These are phyloP conservation scores for Cyathus striatus DNA, from an alignment of 768 basidiomycete species.

Conservation along the genomic window DNA sequence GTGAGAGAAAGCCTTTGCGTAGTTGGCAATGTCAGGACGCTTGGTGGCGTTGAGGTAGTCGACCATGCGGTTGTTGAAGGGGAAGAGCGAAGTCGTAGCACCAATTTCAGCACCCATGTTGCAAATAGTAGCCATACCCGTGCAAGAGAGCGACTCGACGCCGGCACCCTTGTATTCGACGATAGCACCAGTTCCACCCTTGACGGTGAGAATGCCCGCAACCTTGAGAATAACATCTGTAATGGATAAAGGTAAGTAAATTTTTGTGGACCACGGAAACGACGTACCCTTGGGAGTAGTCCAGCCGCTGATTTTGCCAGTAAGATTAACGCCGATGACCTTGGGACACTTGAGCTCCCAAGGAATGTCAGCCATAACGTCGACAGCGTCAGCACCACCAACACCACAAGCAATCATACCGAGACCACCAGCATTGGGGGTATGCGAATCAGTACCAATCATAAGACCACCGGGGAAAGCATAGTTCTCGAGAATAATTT, in stretches of 20 bases:
- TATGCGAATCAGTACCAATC: slow-evolving; percentile 99
- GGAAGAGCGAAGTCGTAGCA: slow-evolving; percentile 98
- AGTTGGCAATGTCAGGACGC: slow-evolving; percentile 80
- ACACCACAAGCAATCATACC: slow-evolving; percentile 99
- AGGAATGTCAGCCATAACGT: slow-evolving; percentile 96
- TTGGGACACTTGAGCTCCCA: slow-evolving; percentile 99
- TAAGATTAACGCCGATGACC: slow-evolving; percentile 96
- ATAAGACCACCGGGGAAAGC: slow-evolving; percentile 98
- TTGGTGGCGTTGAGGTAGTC: slow-evolving; percentile 95
- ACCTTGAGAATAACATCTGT: slow-evolving; percentile 98
- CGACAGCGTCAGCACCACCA: slow-evolving; percentile 98
- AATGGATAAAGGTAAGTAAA: slow-evolving; percentile 8
- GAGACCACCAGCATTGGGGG: slow-evolving; percentile 98
- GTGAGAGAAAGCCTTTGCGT: slow-evolving; percentile 84
- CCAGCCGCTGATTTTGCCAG: slow-evolving; percentile 94
- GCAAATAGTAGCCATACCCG: slow-evolving; percentile 99
- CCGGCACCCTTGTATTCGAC: slow-evolving; percentile 96
- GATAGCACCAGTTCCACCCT: slow-evolving; percentile 98
- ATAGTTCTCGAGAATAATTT: slow-evolving; percentile 99
- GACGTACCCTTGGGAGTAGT: slow-evolving; percentile 88
- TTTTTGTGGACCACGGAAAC: background rate
- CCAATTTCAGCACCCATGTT: slow-evolving; percentile 99
- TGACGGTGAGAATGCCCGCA: slow-evolving; percentile 97
- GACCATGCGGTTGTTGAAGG: slow-evolving; percentile 93
- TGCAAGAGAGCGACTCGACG: slow-evolving; percentile 94